Base-by-base conservation (phyloP, 352 stramenopile genomes). In the Phytophthora litchii region DNA sequence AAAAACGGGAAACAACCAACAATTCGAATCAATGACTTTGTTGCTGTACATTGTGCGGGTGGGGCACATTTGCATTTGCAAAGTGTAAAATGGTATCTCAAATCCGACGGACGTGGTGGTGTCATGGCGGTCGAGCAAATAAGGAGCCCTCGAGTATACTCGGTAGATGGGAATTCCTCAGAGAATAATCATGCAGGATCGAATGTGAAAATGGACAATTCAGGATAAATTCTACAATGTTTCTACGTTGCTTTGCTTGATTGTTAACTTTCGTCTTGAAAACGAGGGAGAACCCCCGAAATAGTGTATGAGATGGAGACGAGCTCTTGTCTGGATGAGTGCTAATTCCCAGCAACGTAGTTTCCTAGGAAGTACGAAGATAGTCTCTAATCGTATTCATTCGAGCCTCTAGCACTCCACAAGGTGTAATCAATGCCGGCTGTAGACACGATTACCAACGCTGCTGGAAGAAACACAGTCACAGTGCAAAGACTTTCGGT, bases 1-100 rank as follows among this genome's bases (percentile, higher is more conserved):
- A 50, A 34, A 3, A 13, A 50, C 14, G 43, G 27, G 3, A n/a
- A 27, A 16, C 31, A 8, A 3, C 19, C 49, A 4, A 12, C 27
- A 1, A 46, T 66, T 16, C 58, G 42, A 17, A 64, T 68, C n/a
- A 60, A 68, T 17, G 60, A 68, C 8, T 68, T 68, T 27, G 60
- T 68, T 2, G 60, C 54, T 11, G 54, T 63, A 2, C 60, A 69
- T 13, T 64, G 60, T 11, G 53, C 53, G 4, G 53, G 45, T 34
- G 60, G 54, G 5, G 46, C 45, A 4, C 47, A 69, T 35, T 44
- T 38, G 16, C 53, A 69, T 17, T 45, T 69, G 27, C 47, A 46
- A 1, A 53, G 41, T 14, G 60, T 69, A 6, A 57, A 63, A 54
- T 69, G 60, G 60, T 36, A 51, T 35, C 11, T 55, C 6, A 25